Percentiles rank a stretch among this genome's conserved stretches.
Conservation (phyloP, 2,329 filamentous ascomycete species). For the Claviceps purpurea region DNA sequence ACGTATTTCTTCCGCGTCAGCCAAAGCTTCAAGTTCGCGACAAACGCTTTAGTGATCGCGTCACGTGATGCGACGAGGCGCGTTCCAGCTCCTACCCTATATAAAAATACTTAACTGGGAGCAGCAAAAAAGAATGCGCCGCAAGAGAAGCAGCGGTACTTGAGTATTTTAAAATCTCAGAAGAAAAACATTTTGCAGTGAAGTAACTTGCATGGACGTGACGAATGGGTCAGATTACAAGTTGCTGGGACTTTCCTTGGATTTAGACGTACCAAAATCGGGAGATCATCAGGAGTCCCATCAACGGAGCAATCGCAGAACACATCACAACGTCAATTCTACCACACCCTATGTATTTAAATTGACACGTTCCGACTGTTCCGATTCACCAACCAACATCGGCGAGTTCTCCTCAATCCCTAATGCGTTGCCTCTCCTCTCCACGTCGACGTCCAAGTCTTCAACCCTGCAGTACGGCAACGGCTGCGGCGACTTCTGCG, state of each 20-base stretch:
- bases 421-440: slow-evolving; percentile 17
- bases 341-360: neutral
- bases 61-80: neutral
- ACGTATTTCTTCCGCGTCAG: neutral
- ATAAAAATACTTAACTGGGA: neutral
- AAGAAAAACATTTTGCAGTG: no score
- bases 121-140: no score
- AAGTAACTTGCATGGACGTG: no score
- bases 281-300: no score
- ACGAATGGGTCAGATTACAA: no score
- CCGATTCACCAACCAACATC: slow-evolving; percentile 24
- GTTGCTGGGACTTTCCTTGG: no score
- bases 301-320: no score
- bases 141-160: no score
- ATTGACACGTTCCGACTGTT: slow-evolving; percentile 10
- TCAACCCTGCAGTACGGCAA: slow-evolving; percentile 11
- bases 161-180: no score
- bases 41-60: neutral
- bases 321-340: neutral
- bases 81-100: neutral
- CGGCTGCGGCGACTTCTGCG: slow-evolving; percentile 15
- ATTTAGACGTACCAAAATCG: no score
- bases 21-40: neutral
- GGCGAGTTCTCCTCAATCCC: slow-evolving; percentile 24
- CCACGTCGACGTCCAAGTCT: slow-evolving; percentile 17